phyloP scores from a whole-genome alignment of 768 basidiomycete species.

The Sistotremastrum niveocremeum region DNA sequence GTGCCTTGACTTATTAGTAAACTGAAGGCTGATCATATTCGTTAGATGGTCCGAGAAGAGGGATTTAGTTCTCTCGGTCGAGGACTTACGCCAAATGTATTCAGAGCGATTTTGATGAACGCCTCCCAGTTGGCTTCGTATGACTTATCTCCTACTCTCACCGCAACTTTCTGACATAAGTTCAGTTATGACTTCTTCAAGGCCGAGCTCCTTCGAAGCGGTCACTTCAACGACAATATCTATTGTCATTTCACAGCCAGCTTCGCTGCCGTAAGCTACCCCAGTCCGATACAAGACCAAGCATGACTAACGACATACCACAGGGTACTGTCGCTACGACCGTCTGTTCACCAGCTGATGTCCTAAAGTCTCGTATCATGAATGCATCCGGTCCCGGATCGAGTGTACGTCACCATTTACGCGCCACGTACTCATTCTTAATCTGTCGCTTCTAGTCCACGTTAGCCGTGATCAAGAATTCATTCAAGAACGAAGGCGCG shows the following conservation, averaged over 20 bases:
- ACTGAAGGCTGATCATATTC: background rate
- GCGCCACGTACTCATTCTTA: background rate
- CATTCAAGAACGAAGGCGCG: slow-evolving; percentile 59
- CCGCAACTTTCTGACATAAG: background rate
- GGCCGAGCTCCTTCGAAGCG: slow-evolving; percentile 56
- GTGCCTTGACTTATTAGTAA: background rate
- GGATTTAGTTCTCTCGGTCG: slow-evolving; percentile 61
- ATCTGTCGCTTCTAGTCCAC: slow-evolving; percentile 38
- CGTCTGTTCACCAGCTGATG: slow-evolving; percentile 80
- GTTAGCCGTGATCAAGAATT: slow-evolving; percentile 49
- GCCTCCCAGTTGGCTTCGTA: slow-evolving; percentile 85
- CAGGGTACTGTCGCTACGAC: slow-evolving; percentile 84
- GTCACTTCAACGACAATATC: slow-evolving; percentile 73
- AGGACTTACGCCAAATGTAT: slow-evolving; percentile 74
- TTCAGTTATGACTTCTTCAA: slow-evolving; percentile 86
- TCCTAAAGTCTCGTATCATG: slow-evolving; percentile 72
- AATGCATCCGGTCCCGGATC: slow-evolving; percentile 76
- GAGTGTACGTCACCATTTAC: slow-evolving; percentile 30
- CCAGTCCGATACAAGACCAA: background rate
- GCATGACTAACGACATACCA: background rate
- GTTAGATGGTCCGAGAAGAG: slow-evolving; percentile 79
- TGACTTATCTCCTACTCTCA: slow-evolving; percentile 16
- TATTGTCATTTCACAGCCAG: slow-evolving; percentile 73
- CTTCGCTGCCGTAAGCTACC: slow-evolving; percentile 56
- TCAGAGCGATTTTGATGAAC: slow-evolving; percentile 82